These are phyloP conservation scores for Penicillium digitatum DNA, from an alignment of 2,329 filamentous ascomycete genomes.

Conservation along the genomic window DNA sequence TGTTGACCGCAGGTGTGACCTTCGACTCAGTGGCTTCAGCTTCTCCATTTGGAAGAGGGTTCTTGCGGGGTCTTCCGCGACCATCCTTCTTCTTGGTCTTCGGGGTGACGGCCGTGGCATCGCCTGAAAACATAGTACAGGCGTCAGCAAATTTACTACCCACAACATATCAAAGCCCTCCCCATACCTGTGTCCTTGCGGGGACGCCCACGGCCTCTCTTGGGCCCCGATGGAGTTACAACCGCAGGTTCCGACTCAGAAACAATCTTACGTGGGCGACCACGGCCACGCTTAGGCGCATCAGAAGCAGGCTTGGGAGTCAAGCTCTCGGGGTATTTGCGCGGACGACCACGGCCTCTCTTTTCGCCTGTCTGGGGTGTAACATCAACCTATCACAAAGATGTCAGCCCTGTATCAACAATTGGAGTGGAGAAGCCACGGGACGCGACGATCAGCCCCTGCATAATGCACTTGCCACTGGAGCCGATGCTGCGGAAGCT, in stretches of 20 bases:
- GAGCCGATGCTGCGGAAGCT: neutral
- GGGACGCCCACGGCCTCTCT: slow-evolving; percentile 19
- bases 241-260: slow-evolving; percentile 9
- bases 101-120: slow-evolving; percentile 8
- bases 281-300: slow-evolving; percentile 33
- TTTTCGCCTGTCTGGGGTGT: slow-evolving; percentile 29
- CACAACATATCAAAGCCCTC: neutral
- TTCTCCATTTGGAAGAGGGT: slow-evolving; percentile 18
- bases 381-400: neutral
- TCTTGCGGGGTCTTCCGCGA: slow-evolving; percentile 29
- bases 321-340: slow-evolving; percentile 29
- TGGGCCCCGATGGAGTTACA: slow-evolving; percentile 5
- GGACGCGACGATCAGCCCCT: slow-evolving; percentile 12
- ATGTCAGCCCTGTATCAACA: slow-evolving; percentile 1
- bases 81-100: slow-evolving; percentile 21
- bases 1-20: slow-evolving; percentile 5
- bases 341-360: slow-evolving; percentile 34
- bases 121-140: neutral
- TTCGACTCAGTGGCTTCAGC: slow-evolving; percentile 11
- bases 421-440: slow-evolving; percentile 6
- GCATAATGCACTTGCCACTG: slow-evolving; percentile 16
- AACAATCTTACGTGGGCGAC: slow-evolving; percentile 31
- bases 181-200: slow-evolving; percentile 11
- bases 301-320: slow-evolving; percentile 23
- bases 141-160: neutral